Percentiles rank a stretch among this genome's conserved stretches.
Evolutionary conservation across 1,139 yeast genomes (phyloP).

Genomic region (Hansenula anomala): DNA sequence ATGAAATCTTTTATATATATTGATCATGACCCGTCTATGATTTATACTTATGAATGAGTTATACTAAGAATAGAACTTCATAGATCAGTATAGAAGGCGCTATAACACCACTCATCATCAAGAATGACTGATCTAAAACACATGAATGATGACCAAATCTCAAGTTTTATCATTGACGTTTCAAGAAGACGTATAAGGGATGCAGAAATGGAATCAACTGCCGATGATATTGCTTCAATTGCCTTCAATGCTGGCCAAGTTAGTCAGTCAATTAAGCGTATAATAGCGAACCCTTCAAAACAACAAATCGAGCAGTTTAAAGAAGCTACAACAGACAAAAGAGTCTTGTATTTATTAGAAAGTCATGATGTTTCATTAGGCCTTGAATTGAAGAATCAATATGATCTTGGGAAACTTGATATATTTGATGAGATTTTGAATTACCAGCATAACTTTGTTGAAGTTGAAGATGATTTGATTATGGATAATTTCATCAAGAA

Average conservation of each 20-base stretch:
- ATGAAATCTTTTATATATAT: too few relatives aligned
- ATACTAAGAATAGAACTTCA: too few relatives aligned
- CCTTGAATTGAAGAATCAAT: constrained; percentile 8
- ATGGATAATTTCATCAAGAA: constrained; percentile 4
- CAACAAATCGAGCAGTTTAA: constrained; percentile 8
- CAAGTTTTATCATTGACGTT: too few relatives aligned
- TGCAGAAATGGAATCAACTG: too few relatives aligned
- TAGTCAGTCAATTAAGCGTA: constrained; percentile 6
- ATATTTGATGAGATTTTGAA: constrained; percentile 6
- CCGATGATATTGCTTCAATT: constrained; percentile 8
- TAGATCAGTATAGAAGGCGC: too few relatives aligned
- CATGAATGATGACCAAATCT: too few relatives aligned
- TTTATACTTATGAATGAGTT: too few relatives aligned
- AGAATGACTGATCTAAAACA: too few relatives aligned
- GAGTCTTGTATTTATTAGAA: constrained; percentile 5
- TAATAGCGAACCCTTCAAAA: constrained; percentile 8
- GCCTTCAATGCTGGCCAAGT: constrained; percentile 4
- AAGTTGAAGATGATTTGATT: constrained; percentile 1
- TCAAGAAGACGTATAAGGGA: too few relatives aligned
- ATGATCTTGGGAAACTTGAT: constrained; percentile 9
- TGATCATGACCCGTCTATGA: too few relatives aligned
- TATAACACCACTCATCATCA: too few relatives aligned
- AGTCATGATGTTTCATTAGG: constrained; percentile 10
- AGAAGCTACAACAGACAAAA: constrained; percentile 1
- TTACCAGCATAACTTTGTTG: neutral